These are phyloP conservation scores for Cutaneotrichosporon cutaneum DNA, from an alignment of 1,284 basidiomycete genomes.

Conservation along the genomic window DNA sequence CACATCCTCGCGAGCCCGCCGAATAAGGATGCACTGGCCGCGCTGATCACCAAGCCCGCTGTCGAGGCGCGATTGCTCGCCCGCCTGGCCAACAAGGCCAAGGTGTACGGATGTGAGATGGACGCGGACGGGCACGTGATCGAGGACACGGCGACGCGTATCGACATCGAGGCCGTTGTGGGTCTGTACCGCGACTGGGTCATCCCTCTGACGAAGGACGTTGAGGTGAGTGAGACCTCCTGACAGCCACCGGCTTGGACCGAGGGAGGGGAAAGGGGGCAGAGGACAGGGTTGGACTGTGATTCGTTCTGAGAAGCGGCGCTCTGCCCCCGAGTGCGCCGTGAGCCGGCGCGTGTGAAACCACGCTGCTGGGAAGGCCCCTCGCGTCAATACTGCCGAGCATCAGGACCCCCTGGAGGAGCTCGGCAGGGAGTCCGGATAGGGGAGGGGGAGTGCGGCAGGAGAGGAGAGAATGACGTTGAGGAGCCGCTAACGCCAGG, in stretches of 20 bases:
- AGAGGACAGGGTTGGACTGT: too few species aligned
- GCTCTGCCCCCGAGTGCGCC: too few species aligned
- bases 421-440: too few species aligned
- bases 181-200: constrained; percentile 91
- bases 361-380: too few species aligned
- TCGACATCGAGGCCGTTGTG: constrained; percentile 93
- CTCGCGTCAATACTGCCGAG: too few species aligned
- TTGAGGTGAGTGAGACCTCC: constrained; percentile 89
- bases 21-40: constrained; percentile 73
- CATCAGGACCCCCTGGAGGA: too few species aligned
- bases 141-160: constrained; percentile 59
- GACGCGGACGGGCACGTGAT: constrained; percentile 66
- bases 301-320: too few species aligned
- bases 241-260: background rate
- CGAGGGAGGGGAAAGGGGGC: background rate
- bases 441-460: too few species aligned
- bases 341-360: too few species aligned
- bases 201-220: constrained; percentile 95
- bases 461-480: background rate
- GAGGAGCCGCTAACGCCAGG: constrained; percentile 57
- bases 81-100: constrained; percentile 85
- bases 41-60: constrained; percentile 91
- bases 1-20: constrained; percentile 69
- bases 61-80: constrained; percentile 86
- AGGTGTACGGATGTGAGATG: constrained; percentile 88